Evolutionary conservation across 1,284 basidiomycete species (phyloP), one percentile per base, ranked within the genome.

Genomic region (Rhodotorula sp.): DNA sequence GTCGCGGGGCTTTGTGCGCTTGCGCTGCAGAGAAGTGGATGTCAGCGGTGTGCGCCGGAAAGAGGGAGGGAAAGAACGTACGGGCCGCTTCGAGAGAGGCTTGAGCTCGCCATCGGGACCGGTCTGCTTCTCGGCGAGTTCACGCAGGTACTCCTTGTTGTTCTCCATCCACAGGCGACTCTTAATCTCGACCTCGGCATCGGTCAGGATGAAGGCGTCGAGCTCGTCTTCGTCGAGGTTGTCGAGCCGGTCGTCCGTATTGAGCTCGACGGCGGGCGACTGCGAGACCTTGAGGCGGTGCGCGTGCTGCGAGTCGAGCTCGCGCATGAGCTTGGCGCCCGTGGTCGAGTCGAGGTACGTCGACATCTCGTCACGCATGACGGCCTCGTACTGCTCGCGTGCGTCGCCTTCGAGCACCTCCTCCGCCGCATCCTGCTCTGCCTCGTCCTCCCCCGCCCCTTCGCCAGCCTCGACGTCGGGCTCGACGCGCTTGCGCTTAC

Each of bases 91-190:
- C n/a, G 56, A 25, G 78, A 86, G 87, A 82, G 87, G 91, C 89
- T 88, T 78, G 88, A 80, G 85, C 79, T 75, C 85, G 80, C 54
- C 83, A 12, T 80, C 78, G 7, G 57, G 81, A 71, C 86, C 87
- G 71, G 89, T 88, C 50, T 86, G 87, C 82, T 89, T 91, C 53
- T 77, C 78, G 72, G 92, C 92, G 58, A 95, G 85, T 46, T 91
- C 89, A 80, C 97, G 92, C 62, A 99, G 83, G 83, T 97, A 99
- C 66, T 97, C 93, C 75, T 88, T 88, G 82, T 99, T 99, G 80
- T 94, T 86, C 82, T 96, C 93, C 72, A 98, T 91, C 97, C 97
- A 99, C 25, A 99, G 88, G 42, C 94, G 88, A 79, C 96, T 93
- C 81, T 95, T 97, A 79, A 93, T 87, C 80, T 87, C 88, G 10